Conservation (phyloP, 768 basidiomycete genomes). For the Butyriboletus loyo region DNA sequence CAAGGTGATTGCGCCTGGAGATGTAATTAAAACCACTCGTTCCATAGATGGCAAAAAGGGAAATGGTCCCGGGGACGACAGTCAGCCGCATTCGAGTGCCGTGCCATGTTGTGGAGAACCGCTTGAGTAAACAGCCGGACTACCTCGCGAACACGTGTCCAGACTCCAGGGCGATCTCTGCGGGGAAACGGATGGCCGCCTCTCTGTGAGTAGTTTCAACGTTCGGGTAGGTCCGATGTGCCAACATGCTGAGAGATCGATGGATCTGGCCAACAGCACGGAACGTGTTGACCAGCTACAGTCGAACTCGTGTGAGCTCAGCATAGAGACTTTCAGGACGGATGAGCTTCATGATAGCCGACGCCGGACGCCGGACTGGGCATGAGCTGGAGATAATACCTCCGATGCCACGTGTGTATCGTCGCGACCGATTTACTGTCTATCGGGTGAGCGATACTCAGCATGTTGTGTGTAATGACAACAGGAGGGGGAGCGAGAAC, state of each 20-base stretch:
- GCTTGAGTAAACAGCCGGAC: neutral
- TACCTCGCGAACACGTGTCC: neutral
- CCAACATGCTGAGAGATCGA: neutral
- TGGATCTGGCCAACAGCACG: neutral
- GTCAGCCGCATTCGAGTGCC: neutral
- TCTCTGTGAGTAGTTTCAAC: neutral
- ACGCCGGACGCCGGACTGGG: too few species aligned
- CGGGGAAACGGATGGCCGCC: neutral
- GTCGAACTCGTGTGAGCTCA: neutral
- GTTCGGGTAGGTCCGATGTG: neutral
- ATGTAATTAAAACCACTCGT: neutral
- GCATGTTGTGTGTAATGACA: neutral
- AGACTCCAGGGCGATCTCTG: neutral
- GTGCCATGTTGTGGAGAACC: neutral
- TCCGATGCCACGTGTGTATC: neutral
- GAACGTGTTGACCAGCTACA: neutral
- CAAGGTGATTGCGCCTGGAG: neutral
- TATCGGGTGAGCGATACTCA: neutral
- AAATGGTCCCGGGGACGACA: too few species aligned
- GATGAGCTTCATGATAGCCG: neutral
- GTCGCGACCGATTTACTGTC: neutral
- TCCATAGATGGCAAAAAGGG: too few species aligned
- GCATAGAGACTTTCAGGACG: too few species aligned
- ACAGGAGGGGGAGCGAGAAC: neutral
- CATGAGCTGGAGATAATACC: neutral